Percentiles rank a stretch among this genome's conserved stretches.
These are phyloP conservation scores for Saccharomyces hybrid DNA, from an alignment of 1,139 yeast genomes.

Conservation along the genomic window DNA sequence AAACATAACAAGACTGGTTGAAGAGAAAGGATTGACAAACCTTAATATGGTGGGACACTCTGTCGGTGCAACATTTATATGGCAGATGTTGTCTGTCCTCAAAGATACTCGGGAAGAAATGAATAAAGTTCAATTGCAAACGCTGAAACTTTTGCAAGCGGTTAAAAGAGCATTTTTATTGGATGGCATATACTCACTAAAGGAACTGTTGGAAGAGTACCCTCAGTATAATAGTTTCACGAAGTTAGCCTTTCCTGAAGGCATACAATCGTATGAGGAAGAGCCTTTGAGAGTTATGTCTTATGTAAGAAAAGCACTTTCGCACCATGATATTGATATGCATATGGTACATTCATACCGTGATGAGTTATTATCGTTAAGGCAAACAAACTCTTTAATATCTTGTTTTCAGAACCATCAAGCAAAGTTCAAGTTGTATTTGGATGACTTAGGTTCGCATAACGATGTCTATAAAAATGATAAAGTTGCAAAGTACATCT, in stretches of 20 bases:
- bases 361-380: slow-evolving; percentile 28
- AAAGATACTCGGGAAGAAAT: background rate
- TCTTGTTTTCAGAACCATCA: slow-evolving; percentile 10
- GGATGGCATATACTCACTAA: slow-evolving; percentile 44
- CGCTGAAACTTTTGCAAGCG: slow-evolving; percentile 4
- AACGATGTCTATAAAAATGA: slow-evolving; percentile 26
- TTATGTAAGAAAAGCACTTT: background rate
- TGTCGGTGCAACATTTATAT: slow-evolving; percentile 67
- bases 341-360: slow-evolving; percentile 28
- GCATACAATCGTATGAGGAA: slow-evolving; percentile 12
- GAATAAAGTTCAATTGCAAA: slow-evolving; percentile 2
- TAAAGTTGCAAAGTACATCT: slow-evolving; percentile 23
- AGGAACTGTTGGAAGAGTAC: slow-evolving; percentile 37
- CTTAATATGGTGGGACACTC: slow-evolving; percentile 63
- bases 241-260: slow-evolving; percentile 35
- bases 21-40: slow-evolving; percentile 27
- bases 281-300: slow-evolving; percentile 2
- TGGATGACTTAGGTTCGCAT: slow-evolving; percentile 27
- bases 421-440: slow-evolving; percentile 12
- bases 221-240: slow-evolving; percentile 39
- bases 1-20: slow-evolving; percentile 36
- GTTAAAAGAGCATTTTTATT: slow-evolving; percentile 29
- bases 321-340: slow-evolving; percentile 5
- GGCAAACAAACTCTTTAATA: slow-evolving; percentile 24
- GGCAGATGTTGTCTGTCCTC: slow-evolving; percentile 39